Evolutionary conservation across 257 asterid species (phyloP).

Genomic region (Ilex aquifolium): DNA sequence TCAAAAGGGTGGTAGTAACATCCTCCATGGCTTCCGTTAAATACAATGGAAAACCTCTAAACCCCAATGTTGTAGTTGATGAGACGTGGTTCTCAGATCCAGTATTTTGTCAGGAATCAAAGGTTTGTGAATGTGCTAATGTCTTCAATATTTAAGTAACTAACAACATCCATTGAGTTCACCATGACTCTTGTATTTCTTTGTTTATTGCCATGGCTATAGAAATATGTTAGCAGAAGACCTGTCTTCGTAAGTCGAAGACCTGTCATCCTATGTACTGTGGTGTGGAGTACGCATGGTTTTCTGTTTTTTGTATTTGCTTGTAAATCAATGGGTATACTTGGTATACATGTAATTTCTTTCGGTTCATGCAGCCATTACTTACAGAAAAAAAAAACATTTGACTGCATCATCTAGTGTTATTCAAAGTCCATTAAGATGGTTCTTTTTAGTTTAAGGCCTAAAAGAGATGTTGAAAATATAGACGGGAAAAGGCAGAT

Average conservation of each 20-base stretch:
- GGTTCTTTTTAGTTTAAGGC: too few species aligned
- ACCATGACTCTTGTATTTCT: background rate
- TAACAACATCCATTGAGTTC: background rate
- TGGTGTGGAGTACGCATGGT: too few species aligned
- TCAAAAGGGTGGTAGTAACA: constrained; percentile 33
- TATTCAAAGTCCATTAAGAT: too few species aligned
- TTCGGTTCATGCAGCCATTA: too few species aligned
- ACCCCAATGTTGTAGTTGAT: constrained; percentile 30
- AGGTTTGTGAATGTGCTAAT: constrained; percentile 19
- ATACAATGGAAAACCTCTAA: constrained; percentile 17
- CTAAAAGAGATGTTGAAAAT: too few species aligned
- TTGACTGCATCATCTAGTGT: too few species aligned
- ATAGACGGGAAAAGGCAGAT: too few species aligned
- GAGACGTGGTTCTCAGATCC: constrained; percentile 71
- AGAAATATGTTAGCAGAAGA: background rate
- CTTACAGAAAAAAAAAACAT: too few species aligned
- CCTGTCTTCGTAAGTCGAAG: background rate
- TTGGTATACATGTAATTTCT: too few species aligned
- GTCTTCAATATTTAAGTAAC: background rate
- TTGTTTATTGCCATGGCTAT: background rate
- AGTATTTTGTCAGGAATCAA: constrained; percentile 36
- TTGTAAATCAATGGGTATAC: too few species aligned
- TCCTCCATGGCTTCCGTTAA: constrained; percentile 37
- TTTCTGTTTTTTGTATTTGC: too few species aligned
- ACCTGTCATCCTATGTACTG: too few species aligned